Evolutionary conservation across 805 yeast genomes (phyloP).

Genomic region (Candida gorgasii): DNA sequence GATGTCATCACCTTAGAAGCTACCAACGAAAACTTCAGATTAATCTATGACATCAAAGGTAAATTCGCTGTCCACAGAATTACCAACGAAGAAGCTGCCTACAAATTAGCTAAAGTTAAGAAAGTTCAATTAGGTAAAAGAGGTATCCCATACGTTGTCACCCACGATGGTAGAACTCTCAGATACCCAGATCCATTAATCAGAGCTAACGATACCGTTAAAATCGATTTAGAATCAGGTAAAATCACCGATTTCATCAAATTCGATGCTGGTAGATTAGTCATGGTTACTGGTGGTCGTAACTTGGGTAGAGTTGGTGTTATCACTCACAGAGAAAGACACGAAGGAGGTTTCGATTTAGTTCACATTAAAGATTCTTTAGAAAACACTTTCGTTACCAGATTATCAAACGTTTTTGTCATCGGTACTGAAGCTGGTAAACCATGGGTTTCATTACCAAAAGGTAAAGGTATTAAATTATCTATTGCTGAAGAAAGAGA

Average conservation of each 20-base stretch:
- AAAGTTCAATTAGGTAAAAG: slow-evolving; percentile 97
- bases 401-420: slow-evolving; percentile 43
- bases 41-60: slow-evolving; percentile 97
- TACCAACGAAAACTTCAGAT: slow-evolving; percentile 99
- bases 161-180: slow-evolving; percentile 99
- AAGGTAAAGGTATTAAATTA: slow-evolving; percentile 46
- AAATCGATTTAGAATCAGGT: slow-evolving; percentile 94
- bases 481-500: slow-evolving; percentile 46
- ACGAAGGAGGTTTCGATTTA: slow-evolving; percentile 46
- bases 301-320: slow-evolving; percentile 47
- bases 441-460: slow-evolving; percentile 43
- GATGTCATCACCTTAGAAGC: slow-evolving; percentile 97
- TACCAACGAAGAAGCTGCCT: slow-evolving; percentile 96
- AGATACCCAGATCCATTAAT: slow-evolving; percentile 98
- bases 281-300: slow-evolving; percentile 46
- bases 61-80: slow-evolving; percentile 99
- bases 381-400: slow-evolving; percentile 44
- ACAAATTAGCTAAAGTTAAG: slow-evolving; percentile 98
- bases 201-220: slow-evolving; percentile 97
- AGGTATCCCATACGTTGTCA: slow-evolving; percentile 97
- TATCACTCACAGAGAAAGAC: slow-evolving; percentile 43
- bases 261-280: slow-evolving; percentile 42
- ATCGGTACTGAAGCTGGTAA: slow-evolving; percentile 44
- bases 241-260: slow-evolving; percentile 63
- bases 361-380: slow-evolving; percentile 44